Base-by-base conservation (phyloP, 306 rosid genomes). In the Rosa persica region DNA sequence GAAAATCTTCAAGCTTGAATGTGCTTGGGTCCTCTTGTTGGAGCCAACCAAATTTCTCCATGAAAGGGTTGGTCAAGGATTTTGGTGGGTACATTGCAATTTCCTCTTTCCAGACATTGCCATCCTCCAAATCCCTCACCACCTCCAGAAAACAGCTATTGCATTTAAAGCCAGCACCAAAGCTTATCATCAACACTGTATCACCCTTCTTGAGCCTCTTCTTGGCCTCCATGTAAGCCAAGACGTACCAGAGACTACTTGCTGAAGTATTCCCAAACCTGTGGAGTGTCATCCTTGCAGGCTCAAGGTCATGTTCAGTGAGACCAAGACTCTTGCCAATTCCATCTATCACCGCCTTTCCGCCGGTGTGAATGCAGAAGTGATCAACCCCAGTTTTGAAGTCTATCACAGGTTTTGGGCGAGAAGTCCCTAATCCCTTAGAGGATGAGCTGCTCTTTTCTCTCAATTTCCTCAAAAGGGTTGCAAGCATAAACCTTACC, bases 91-190 rank as follows among this genome's bases (percentile, higher is more conserved):
- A 95, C 49, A 36, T 42, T 61, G 84, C 61, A 84, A 92, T 88
- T 83, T 92, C 88, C 6, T 92, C 96, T 3, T 75, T 78, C 98
- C 98, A 95, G 23, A 88, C 98, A 82, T 92, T 92, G 0, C 43
- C 85, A 12, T 78, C 86, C 10, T 25, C 85, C 22, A 89, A 67
- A 55, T 94, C 97, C 72, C 84, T 88, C 86, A 89, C 76, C 38
- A 92, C 96, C 84, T 94, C 94, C 92, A 93, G 89, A 81, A 89
- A 70, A 73, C 97, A 92, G 79, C 98, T 94, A 49, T 90, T 89
- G 86, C 98, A 94, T 88, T 94, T 94, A 85, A 94, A 94, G 62
- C 98, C 98, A 34, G 94, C 94, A 55, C 98, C 98, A 80, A 94
- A 94, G 79, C 98, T 92, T 84, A 94, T 94, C 98, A 94, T 94